These are phyloP conservation scores for Amoebophrya sp. DNA, from an alignment of 169 alveolate species.

Conservation along the genomic window DNA sequence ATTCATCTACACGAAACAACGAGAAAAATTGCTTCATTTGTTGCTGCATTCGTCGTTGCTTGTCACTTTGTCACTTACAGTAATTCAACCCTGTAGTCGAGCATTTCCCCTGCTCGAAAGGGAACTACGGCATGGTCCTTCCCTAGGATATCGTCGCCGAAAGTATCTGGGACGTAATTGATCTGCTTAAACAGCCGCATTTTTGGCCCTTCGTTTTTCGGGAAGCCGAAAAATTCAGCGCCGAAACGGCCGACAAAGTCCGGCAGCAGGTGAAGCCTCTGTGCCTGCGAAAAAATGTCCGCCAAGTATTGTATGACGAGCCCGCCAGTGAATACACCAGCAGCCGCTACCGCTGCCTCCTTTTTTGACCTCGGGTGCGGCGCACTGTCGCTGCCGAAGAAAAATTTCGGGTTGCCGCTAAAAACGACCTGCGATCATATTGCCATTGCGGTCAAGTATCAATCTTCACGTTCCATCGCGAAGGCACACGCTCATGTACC, in stretches of 20 bases:
- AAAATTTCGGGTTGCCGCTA: constrained; percentile 26
- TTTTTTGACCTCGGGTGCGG: constrained; percentile 24
- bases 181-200: background rate
- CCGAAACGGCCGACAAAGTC: constrained; percentile 23
- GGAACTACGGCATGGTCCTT: background rate
- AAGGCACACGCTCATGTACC: too few relatives aligned
- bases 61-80: too few relatives aligned
- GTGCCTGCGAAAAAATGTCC: background rate
- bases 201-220: background rate
- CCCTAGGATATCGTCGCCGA: background rate
- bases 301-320: background rate
- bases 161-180: background rate
- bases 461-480: too few relatives aligned
- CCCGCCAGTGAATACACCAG: constrained; percentile 26
- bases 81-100: background rate
- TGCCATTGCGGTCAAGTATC: too few relatives aligned
- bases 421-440: background rate
- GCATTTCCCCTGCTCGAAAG: background rate
- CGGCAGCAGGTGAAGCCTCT: background rate
- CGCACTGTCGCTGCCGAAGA: constrained; percentile 24
- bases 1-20: too few relatives aligned
- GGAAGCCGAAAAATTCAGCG: background rate
- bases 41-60: too few relatives aligned
- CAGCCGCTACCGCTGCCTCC: constrained; percentile 26
- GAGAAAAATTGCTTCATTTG: too few relatives aligned